phyloP scores from a whole-genome alignment of 2,329 filamentous ascomycete species.

The Colletotrichum incanum region DNA sequence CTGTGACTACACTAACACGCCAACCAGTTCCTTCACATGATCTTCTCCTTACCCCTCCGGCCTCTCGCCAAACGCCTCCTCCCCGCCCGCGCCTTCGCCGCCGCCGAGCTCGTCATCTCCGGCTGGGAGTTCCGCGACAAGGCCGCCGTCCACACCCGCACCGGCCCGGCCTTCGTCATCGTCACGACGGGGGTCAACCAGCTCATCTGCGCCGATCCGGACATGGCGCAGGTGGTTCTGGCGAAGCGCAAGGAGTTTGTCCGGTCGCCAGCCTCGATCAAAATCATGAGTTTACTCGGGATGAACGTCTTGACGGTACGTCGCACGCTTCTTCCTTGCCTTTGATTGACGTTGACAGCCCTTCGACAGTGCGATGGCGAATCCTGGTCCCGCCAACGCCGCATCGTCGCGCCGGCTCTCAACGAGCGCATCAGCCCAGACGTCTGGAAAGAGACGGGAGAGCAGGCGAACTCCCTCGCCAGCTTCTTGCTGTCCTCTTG shows the following conservation, averaged over 20 bases:
- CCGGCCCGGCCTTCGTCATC: conserved; percentile 51
- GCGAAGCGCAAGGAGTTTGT: conserved; percentile 55
- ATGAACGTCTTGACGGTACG: conserved; percentile 53
- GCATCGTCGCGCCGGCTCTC: conserved; percentile 54
- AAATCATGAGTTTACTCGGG: conserved; percentile 54
- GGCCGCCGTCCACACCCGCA: conserved; percentile 46
- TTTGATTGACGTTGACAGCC: not conserved
- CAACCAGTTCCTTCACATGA: not conserved
- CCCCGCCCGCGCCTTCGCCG: conserved; percentile 47
- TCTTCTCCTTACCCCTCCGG: conserved; percentile 46
- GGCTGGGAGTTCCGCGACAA: conserved; percentile 54
- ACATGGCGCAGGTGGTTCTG: conserved; percentile 49
- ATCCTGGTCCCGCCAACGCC: conserved; percentile 52
- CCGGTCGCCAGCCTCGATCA: conserved; percentile 47
- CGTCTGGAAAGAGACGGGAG: conserved; percentile 53
- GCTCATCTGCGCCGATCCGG: conserved; percentile 51
- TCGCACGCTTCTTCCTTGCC: not conserved
- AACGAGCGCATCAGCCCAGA: conserved; percentile 54
- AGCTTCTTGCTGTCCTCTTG: conserved; percentile 46
- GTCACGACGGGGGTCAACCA: conserved; percentile 48
- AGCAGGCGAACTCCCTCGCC: conserved; percentile 52
- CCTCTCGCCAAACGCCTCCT: conserved; percentile 47
- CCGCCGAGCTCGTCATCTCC: conserved; percentile 47
- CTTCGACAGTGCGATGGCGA: conserved; percentile 46
- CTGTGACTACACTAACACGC: not conserved